A percentile compares a stretch with the other conserved stretches of the same genome.
Conservation (phyloP, 2,329 filamentous ascomycete genomes). For the Stagonosporopsis cucurbitacearum region DNA sequence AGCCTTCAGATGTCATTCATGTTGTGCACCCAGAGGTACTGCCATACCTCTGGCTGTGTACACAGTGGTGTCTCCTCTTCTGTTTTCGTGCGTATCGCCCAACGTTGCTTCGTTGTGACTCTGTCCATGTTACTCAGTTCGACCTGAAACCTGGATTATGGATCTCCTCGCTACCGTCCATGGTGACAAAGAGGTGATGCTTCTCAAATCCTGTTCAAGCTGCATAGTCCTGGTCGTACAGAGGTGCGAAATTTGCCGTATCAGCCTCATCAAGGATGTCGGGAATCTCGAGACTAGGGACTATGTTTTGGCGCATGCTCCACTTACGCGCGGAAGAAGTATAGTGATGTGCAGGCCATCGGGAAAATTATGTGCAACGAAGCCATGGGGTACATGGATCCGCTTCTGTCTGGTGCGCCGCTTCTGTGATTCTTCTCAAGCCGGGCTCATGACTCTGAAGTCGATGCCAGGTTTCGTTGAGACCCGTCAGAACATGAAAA, state of each 20-base stretch:
- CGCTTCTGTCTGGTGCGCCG: neutral
- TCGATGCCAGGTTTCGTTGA: neutral
- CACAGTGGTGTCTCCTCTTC: slow-evolving; percentile 17
- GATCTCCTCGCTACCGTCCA: slow-evolving; percentile 30
- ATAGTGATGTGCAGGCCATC: neutral
- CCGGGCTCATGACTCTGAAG: neutral
- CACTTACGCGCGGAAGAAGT: neutral
- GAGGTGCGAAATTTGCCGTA: slow-evolving; percentile 16
- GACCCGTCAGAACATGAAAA: neutral
- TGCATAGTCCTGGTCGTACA: slow-evolving; percentile 31
- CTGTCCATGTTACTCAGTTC: slow-evolving; percentile 36
- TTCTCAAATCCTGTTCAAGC: slow-evolving; percentile 14
- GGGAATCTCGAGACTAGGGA: slow-evolving; percentile 6
- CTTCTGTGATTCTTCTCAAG: neutral
- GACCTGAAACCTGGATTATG: slow-evolving; percentile 43
- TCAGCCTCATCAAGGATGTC: slow-evolving; percentile 21
- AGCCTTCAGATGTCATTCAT: slow-evolving; percentile 35
- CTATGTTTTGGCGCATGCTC: slow-evolving; percentile 7
- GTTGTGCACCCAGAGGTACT: slow-evolving; percentile 33
- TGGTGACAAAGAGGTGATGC: slow-evolving; percentile 21
- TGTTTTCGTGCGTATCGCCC: slow-evolving; percentile 18
- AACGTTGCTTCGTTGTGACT: slow-evolving; percentile 24
- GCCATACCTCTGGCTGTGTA: slow-evolving; percentile 20
- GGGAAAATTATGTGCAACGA: neutral
- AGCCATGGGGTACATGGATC: neutral